phyloP scores from a whole-genome alignment of 2,329 filamentous ascomycete genomes.

The Pyrenophora tritici-repentis region DNA sequence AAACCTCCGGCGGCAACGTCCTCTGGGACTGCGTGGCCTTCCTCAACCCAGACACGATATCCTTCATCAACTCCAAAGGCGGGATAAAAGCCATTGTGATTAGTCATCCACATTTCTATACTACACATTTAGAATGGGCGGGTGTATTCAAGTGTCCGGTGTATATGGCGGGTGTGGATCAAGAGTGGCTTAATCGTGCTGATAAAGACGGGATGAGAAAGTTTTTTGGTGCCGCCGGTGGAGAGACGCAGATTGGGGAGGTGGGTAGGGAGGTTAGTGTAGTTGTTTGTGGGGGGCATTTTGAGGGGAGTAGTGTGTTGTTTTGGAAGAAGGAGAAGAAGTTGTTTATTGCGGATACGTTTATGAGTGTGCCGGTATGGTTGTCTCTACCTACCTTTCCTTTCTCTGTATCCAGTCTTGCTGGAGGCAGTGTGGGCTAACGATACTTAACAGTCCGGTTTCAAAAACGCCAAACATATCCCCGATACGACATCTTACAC shows the following conservation, averaged over 20 bases:
- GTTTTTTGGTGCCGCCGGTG: constrained; percentile 55
- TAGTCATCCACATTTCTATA: constrained; percentile 82
- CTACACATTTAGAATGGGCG: constrained; percentile 76
- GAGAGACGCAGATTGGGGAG: constrained; percentile 46
- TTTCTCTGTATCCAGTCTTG: no score
- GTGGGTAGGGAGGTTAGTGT: constrained; percentile 56
- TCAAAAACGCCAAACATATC: constrained; percentile 47
- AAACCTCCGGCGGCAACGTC: constrained; percentile 69
- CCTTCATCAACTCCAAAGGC: constrained; percentile 63
- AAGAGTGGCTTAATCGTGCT: constrained; percentile 63
- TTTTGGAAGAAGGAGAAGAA: constrained; percentile 55
- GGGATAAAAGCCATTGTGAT: constrained; percentile 74
- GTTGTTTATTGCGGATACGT: constrained; percentile 77
- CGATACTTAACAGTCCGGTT: constrained; percentile 41
- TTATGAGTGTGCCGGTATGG: constrained; percentile 68
- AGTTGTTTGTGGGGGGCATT: constrained; percentile 78
- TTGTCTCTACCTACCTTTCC: no score
- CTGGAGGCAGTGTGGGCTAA: no score
- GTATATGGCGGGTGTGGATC: constrained; percentile 69
- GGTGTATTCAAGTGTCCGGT: constrained; percentile 70
- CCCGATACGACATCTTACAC: constrained; percentile 60
- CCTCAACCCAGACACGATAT: constrained; percentile 67
- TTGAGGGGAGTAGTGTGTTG: constrained; percentile 73
- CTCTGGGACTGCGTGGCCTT: constrained; percentile 80
- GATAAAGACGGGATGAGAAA: constrained; percentile 51